Evolutionary conservation across 305 asterid genomes (phyloP).

Genomic region (Solanum hybrid): DNA sequence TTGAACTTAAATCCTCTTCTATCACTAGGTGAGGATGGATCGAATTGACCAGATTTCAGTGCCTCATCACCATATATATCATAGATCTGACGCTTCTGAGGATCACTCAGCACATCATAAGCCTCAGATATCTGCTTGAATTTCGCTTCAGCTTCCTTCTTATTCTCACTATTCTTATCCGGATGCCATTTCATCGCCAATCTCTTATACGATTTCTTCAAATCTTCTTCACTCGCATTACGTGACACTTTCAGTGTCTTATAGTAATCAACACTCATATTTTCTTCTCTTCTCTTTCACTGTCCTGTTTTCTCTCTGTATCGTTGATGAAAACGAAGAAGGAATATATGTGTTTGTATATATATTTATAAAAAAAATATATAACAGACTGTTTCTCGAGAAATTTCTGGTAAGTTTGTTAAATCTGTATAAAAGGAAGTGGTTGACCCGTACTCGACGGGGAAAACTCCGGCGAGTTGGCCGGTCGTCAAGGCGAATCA

Average conservation of each 20-base stretch:
- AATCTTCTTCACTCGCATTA: constrained; percentile 50
- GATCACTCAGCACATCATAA: constrained; percentile 60
- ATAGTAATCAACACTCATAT: constrained; percentile 56
- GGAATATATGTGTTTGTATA: not conserved
- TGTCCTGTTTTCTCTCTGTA: not conserved
- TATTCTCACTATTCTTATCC: constrained; percentile 56
- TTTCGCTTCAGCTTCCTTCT: constrained; percentile 57
- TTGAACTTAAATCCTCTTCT: constrained; percentile 24
- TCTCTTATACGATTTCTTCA: constrained; percentile 56
- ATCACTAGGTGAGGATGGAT: not conserved
- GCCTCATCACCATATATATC: constrained; percentile 51
- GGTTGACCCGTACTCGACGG: not conserved
- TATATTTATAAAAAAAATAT: not conserved
- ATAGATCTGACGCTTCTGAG: constrained; percentile 63
- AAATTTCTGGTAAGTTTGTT: not conserved
- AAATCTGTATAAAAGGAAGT: not conserved
- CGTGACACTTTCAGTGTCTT: constrained; percentile 36
- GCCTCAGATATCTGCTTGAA: constrained; percentile 81
- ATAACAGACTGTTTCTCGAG: not conserved
- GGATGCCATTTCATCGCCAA: constrained; percentile 84
- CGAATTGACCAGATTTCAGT: constrained; percentile 26
- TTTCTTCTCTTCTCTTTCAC: constrained; percentile 4
- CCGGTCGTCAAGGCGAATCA: constrained; percentile 15
- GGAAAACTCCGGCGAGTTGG: constrained; percentile 21
- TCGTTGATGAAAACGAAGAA: not conserved